Conservation (phyloP, 176 grass and related monocot species). For the Alopecurus myosuroides region DNA sequence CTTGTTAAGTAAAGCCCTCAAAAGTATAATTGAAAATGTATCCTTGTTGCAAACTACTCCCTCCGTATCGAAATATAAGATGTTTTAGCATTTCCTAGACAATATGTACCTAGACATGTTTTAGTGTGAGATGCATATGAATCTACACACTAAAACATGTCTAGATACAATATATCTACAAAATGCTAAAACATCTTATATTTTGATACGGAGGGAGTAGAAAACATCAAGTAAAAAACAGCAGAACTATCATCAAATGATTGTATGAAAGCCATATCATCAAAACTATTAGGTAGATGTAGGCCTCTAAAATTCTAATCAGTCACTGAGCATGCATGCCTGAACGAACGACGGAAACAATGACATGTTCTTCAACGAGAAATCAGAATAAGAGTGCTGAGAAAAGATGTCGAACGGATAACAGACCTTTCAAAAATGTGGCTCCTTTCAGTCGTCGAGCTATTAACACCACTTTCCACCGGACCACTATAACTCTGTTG, state of each 20-base stretch:
- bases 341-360: constrained; percentile 23
- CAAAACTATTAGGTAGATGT: not conserved
- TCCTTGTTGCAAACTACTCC: not conserved
- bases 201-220: too few species aligned
- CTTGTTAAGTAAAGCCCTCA: not conserved
- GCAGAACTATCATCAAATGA: not conserved
- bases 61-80: too few species aligned
- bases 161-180: too few species aligned
- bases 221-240: not conserved
- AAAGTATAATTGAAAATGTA: not conserved
- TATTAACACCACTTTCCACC: constrained; percentile 31
- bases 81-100: too few species aligned
- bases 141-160: too few species aligned
- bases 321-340: not conserved
- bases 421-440: constrained; percentile 63
- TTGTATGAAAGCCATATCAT: not conserved
- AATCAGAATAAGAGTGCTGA: not conserved
- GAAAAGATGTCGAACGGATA: constrained; percentile 12
- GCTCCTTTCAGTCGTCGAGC: constrained; percentile 41
- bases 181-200: too few species aligned
- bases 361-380: not conserved
- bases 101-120: too few species aligned
- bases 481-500: constrained; percentile 50
- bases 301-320: constrained; percentile 37
- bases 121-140: too few species aligned